phyloP scores from a whole-genome alignment of 306 rosid genomes.

The Notholithocarpus densiflorus region DNA sequence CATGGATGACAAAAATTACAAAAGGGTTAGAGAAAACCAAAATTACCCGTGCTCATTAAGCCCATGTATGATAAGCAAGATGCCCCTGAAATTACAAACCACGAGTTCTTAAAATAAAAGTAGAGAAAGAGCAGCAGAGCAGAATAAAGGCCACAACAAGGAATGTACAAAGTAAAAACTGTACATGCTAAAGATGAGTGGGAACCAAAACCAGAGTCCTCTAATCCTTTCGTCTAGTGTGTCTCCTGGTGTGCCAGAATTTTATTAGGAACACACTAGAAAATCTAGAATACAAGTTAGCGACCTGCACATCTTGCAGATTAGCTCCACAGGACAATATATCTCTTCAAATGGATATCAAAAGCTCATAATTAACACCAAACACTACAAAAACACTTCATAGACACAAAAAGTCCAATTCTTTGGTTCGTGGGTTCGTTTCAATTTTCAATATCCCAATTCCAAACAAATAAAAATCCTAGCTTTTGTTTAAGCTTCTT shows the following conservation, averaged over 20 bases:
- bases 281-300: neutral
- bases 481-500: too few species aligned
- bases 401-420: neutral
- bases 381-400: neutral
- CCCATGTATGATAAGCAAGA: constrained; percentile 85
- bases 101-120: constrained; percentile 14
- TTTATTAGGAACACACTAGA: neutral
- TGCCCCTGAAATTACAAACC: constrained; percentile 63
- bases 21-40: neutral
- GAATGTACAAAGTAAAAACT: neutral
- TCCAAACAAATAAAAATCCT: too few species aligned
- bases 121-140: constrained; percentile 2
- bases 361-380: neutral
- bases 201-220: constrained; percentile 3
- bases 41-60: constrained; percentile 93
- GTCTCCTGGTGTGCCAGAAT: neutral
- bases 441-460: too few species aligned
- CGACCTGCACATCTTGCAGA: neutral
- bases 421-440: too few species aligned
- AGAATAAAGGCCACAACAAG: neutral
- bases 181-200: constrained; percentile 3
- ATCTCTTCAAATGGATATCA: neutral
- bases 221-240: constrained; percentile 8
- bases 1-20: neutral
- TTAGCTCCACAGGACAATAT: neutral